A percentile compares a stretch with the other conserved stretches of the same genome.
Evolutionary conservation across 2,329 filamentous ascomycete species (phyloP).

Genomic region (Shiraia bambusicola): DNA sequence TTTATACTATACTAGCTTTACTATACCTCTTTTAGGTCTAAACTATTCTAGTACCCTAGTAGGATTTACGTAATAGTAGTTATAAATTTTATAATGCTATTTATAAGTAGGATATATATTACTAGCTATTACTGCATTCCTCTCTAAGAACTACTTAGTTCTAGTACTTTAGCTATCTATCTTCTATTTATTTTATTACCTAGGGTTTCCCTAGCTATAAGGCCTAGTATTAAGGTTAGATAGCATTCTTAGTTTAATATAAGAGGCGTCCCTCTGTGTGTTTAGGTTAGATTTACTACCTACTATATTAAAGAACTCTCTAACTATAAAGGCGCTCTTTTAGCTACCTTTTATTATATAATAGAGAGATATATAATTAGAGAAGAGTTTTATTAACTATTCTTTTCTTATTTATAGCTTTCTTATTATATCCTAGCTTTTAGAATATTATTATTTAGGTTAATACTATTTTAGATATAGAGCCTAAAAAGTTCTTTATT

Average conservation of each 20-base stretch:
- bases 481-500: constrained; percentile 1
- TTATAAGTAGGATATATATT: constrained; percentile 4
- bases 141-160: constrained; percentile 4
- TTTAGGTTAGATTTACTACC: constrained; percentile 1
- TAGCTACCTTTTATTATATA: not conserved
- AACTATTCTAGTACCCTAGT: constrained; percentile 2
- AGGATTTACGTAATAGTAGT: constrained; percentile 2
- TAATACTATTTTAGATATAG: not conserved
- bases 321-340: not conserved
- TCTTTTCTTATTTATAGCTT: constrained; percentile 1
- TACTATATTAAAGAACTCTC: not conserved
- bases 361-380: not conserved
- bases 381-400: constrained; percentile 4
- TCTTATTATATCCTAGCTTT: constrained; percentile 1
- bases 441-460: constrained; percentile 2
- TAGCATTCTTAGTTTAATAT: constrained; percentile 1
- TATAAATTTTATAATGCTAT: constrained; percentile 2
- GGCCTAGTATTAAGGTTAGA: constrained; percentile 2
- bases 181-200: constrained; percentile 2
- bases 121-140: constrained; percentile 1
- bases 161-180: constrained; percentile 5
- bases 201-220: constrained; percentile 3
- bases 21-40: constrained; percentile 1
- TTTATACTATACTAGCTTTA: constrained; percentile 4
- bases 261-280: not conserved